Percentiles rank a stretch among this genome's conserved stretches.
phyloP scores from a whole-genome alignment of 2,329 filamentous ascomycete genomes.

The Leptographium galeiforme region DNA sequence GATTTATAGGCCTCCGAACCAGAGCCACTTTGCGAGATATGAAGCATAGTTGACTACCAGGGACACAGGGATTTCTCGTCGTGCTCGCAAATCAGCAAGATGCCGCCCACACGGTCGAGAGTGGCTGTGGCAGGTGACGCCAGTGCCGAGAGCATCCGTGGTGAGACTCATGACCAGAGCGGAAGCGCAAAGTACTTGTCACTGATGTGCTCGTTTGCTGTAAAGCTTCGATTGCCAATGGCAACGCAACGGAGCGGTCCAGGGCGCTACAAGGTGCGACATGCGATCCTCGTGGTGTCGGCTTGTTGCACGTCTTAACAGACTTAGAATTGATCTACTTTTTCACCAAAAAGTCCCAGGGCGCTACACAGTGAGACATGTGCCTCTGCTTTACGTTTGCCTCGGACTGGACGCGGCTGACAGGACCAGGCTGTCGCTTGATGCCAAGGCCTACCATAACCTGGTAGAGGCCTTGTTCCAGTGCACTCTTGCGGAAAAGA shows the following conservation, averaged over 20 bases:
- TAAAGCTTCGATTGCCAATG: slow-evolving; percentile 10
- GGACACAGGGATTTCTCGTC: background rate
- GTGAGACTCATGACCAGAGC: background rate
- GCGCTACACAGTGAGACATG: slow-evolving; percentile 8
- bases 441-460: slow-evolving; percentile 66
- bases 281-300: background rate
- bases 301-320: background rate
- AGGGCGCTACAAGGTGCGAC: slow-evolving; percentile 12
- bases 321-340: slow-evolving; percentile 10
- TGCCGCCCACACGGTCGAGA: slow-evolving; percentile 8
- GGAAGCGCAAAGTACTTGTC: no score
- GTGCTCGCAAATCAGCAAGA: background rate
- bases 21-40: background rate
- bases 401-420: background rate
- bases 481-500: slow-evolving; percentile 54
- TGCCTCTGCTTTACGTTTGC: background rate
- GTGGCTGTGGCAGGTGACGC: slow-evolving; percentile 4
- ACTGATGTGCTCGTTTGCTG: background rate
- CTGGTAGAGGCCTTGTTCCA: slow-evolving; percentile 73
- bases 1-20: background rate
- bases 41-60: background rate
- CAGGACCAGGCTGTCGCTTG: slow-evolving; percentile 27
- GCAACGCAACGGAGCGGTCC: slow-evolving; percentile 9
- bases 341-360: slow-evolving; percentile 11
- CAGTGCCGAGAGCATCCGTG: slow-evolving; percentile 10